Conservation (phyloP, 2,329 filamentous ascomycete genomes). For the Pseudogymnoascus sp. region DNA sequence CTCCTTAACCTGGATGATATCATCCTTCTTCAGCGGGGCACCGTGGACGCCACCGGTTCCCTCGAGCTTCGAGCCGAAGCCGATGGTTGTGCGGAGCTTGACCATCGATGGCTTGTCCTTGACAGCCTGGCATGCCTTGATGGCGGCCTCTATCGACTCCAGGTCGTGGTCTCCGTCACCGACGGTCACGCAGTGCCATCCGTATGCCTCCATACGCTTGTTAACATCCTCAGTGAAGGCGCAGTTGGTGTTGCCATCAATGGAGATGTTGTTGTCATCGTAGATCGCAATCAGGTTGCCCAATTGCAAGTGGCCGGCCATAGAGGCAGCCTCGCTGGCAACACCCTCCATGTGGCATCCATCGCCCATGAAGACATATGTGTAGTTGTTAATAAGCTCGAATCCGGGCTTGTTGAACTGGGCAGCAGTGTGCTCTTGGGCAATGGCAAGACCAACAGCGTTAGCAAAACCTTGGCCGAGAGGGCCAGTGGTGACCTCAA, state of each 20-base stretch:
- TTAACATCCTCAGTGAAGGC: constrained; percentile 95
- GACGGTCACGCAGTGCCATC: constrained; percentile 85
- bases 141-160: constrained; percentile 76
- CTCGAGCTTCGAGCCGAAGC: constrained; percentile 86
- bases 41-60: constrained; percentile 95
- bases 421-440: constrained; percentile 82
- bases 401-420: constrained; percentile 96
- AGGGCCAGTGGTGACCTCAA: constrained; percentile 97
- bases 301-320: constrained; percentile 92
- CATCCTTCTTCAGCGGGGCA: constrained; percentile 88
- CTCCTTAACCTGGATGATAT: constrained; percentile 86
- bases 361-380: constrained; percentile 93
- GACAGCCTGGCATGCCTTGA: constrained; percentile 75
- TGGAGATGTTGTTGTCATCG: constrained; percentile 97
- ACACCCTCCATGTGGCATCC: constrained; percentile 98
- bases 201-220: constrained; percentile 93
- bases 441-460: constrained; percentile 95
- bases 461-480: constrained; percentile 97
- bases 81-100: constrained; percentile 95
- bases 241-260: constrained; percentile 89
- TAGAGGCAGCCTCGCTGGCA: constrained; percentile 82
- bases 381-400: constrained; percentile 91
- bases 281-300: constrained; percentile 96
- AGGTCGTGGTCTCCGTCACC: constrained; percentile 84
- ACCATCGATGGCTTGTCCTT: constrained; percentile 96